Percentiles rank a stretch among this genome's conserved stretches.
These are phyloP conservation scores for Trypanosoma conorhini DNA, from an alignment of 208 protist genomes.

Conservation along the genomic window DNA sequence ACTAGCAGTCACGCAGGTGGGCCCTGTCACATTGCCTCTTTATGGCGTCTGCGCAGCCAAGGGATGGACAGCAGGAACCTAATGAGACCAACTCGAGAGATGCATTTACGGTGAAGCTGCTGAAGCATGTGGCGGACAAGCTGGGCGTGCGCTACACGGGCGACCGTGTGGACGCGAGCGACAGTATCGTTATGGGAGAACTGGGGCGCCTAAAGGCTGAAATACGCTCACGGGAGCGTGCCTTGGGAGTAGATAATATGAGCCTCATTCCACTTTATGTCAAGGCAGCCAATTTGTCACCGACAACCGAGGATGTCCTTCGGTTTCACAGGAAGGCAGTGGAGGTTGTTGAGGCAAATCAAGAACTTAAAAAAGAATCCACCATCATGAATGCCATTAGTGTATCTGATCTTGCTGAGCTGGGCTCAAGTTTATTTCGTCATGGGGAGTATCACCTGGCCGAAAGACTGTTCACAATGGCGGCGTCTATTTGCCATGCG, in stretches of 20 bases:
- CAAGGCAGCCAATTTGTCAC: conserved; percentile 17
- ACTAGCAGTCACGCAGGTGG: background rate
- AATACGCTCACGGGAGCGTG: conserved; percentile 22
- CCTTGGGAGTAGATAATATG: conserved; percentile 13
- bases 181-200: conserved; percentile 2
- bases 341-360: conserved; percentile 20
- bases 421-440: conserved; percentile 19
- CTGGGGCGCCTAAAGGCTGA: conserved; percentile 14
- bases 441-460: conserved; percentile 11
- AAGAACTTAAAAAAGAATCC: background rate
- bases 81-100: conserved; percentile 3
- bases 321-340: conserved; percentile 16
- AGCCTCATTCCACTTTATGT: conserved; percentile 26
- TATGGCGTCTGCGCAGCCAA: background rate
- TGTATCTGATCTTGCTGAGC: conserved; percentile 11
- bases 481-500: conserved; percentile 12
- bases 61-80: background rate
- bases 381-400: conserved; percentile 1
- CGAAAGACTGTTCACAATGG: conserved; percentile 3
- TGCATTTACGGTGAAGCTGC: conserved; percentile 25
- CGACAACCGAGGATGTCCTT: background rate
- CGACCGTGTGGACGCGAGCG: background rate
- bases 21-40: background rate
- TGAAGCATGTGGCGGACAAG: conserved; percentile 16
- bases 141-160: conserved; percentile 15